These are phyloP conservation scores for Myxozyma kluyveri DNA, from an alignment of 805 yeast genomes.

Conservation along the genomic window DNA sequence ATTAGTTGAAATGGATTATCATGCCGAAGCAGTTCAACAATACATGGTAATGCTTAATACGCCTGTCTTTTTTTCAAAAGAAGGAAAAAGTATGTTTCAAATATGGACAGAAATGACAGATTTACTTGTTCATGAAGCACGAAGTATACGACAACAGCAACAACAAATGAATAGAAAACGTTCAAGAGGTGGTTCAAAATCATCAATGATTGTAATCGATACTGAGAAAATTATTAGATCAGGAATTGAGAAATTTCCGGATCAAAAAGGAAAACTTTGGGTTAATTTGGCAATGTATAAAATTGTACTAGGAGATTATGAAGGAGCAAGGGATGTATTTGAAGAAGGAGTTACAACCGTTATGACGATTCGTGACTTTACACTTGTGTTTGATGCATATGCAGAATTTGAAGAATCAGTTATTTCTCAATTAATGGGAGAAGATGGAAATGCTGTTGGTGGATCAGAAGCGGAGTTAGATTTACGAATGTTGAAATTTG, in stretches of 20 bases:
- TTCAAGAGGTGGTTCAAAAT: not conserved
- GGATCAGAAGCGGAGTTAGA: conserved; percentile 42
- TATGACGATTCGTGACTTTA: conserved; percentile 58
- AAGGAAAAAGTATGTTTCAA: conserved; percentile 48
- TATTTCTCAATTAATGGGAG: conserved; percentile 39
- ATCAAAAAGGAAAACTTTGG: conserved; percentile 53
- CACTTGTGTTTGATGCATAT: conserved; percentile 59
- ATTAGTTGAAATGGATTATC: conserved; percentile 31
- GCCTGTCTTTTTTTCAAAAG: conserved; percentile 39
- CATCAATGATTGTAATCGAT: conserved; percentile 28
- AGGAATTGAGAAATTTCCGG: conserved; percentile 51
- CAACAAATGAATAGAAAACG: not conserved
- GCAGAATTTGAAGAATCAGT: conserved; percentile 58
- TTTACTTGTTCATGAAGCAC: conserved; percentile 38
- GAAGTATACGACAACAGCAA: conserved; percentile 12
- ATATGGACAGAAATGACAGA: conserved; percentile 50
- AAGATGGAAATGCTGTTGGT: conserved; percentile 26
- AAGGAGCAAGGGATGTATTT: conserved; percentile 45
- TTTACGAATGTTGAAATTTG: conserved; percentile 49
- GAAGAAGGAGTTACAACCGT: conserved; percentile 50
- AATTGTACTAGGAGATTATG: conserved; percentile 41
- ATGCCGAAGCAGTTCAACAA: conserved; percentile 36
- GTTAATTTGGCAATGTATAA: conserved; percentile 51
- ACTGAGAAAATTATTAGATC: conserved; percentile 41
- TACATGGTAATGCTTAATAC: conserved; percentile 41